These are phyloP conservation scores for Taiozyma sp. DNA, from an alignment of 1,139 yeast genomes.

Conservation along the genomic window DNA sequence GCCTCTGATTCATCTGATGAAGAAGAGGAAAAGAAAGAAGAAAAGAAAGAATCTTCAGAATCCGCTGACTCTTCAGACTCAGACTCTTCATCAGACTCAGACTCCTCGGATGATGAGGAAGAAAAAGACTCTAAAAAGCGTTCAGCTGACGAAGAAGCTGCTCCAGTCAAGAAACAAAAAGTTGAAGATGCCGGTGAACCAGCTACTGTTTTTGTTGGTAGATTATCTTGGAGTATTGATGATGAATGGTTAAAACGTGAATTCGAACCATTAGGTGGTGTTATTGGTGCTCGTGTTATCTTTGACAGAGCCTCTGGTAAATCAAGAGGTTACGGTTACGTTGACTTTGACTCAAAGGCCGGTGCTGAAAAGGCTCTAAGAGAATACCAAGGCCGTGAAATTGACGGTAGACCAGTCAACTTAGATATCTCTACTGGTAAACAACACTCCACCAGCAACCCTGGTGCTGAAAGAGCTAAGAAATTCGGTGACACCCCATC, in stretches of 20 bases:
- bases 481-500: constrained; percentile 87
- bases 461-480: constrained; percentile 70
- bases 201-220: constrained; percentile 91
- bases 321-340: constrained; percentile 98
- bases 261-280: constrained; percentile 81
- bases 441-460: constrained; percentile 50
- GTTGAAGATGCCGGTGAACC: constrained; percentile 42
- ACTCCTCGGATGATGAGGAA: constrained; percentile 15
- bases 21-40: constrained; percentile 24
- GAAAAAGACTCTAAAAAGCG: constrained; percentile 26
- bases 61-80: constrained; percentile 14
- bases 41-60: constrained; percentile 17
- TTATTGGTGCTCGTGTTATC: constrained; percentile 83
- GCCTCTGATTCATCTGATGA: constrained; percentile 17
- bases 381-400: constrained; percentile 86
- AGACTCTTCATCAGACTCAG: constrained; percentile 18
- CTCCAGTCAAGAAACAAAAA: constrained; percentile 23
- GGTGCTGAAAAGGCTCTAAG: constrained; percentile 85
- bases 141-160: constrained; percentile 24
- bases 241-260: constrained; percentile 89
- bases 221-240: constrained; percentile 96
- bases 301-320: constrained; percentile 89
- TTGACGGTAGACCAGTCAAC: constrained; percentile 96
- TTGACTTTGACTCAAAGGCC: constrained; percentile 75
- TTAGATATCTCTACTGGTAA: constrained; percentile 86